phyloP scores from a whole-genome alignment of 129 eudicot genomes.

The Solidago caesia region DNA sequence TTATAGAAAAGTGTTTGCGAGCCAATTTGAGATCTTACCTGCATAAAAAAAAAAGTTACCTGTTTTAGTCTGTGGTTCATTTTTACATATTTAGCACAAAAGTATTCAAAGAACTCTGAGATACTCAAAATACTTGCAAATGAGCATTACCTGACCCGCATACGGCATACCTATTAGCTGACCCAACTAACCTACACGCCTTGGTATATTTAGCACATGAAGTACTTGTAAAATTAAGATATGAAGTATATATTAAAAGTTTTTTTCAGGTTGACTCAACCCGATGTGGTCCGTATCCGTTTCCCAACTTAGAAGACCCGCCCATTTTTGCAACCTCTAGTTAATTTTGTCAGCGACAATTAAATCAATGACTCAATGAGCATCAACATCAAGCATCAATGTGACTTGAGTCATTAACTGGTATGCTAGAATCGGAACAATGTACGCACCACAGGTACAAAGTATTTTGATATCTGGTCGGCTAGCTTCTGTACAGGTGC shows the following conservation, averaged over 20 bases:
- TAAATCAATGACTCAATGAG: background rate
- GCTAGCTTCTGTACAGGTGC: conserved; percentile 99
- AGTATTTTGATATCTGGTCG: conserved; percentile 74
- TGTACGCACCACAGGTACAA: conserved; percentile 76
- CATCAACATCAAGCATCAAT: background rate
- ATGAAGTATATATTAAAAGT: background rate
- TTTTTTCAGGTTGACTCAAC: background rate
- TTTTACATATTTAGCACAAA: too few species aligned
- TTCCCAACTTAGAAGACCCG: too few species aligned
- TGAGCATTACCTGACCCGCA: too few species aligned
- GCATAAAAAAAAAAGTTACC: background rate
- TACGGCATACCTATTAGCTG: background rate
- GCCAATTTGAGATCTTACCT: background rate
- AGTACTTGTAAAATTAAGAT: background rate
- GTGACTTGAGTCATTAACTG: background rate
- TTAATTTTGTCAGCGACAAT: background rate
- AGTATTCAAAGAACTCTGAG: too few species aligned
- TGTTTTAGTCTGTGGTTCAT: background rate
- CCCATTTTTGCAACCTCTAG: too few species aligned
- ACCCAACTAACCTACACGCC: background rate
- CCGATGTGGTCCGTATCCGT: background rate
- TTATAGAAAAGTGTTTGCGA: background rate
- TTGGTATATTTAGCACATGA: background rate
- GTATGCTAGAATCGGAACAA: conserved; percentile 17
- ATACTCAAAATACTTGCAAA: too few species aligned